Base-by-base conservation (phyloP, 176 grass and related monocot species). In the Raddia distichophylla region DNA sequence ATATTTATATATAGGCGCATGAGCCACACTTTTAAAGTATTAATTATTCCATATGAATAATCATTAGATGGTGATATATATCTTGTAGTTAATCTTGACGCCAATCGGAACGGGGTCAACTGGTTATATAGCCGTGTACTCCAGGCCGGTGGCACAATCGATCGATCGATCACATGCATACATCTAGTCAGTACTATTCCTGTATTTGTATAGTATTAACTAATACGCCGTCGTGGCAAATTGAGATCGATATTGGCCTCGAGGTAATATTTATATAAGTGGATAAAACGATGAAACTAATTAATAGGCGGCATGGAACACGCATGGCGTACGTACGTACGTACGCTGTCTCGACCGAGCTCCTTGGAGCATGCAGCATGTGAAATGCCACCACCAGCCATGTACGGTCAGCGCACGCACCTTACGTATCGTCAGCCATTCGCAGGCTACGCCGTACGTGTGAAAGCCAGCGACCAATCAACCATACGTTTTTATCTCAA, bases 231-330 rank as follows among this genome's bases (percentile, higher is more conserved):
- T 27, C 27, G 27, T 27, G 27, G 27, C 27, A 0, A 27, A 27
- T 1, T 27, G 27, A 27, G 27, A 27, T 27, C 27, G 27, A 27
- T 27, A 27, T 27, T 27, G 27, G 27, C 27, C 27, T 27, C 27
- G 27, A 27, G 27, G 27, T 27, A 27, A 27, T 27, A 27, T 27
- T 27, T 27, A 27, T 27, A 27, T 27, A 27, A 27, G 37, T 40
- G 4, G 37, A 40, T 40, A 40, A 40, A 40, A 40, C 4, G 37
- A 1, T 35, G 60, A 20, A 62, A 0, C 7, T 27, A 27, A 83
- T 12, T 27, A 27, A 83, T 12, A 7, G 0, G 62, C 46, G 55
- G 46, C 82, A 16, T 51, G 82, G 64, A 78, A 70, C 82, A 70
- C 73, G 73, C 73, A 15, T 8, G 73, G 20, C 55, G 53, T 55